Base-by-base conservation (phyloP, 139 green algal genomes). In the Chlorella sp. region DNA sequence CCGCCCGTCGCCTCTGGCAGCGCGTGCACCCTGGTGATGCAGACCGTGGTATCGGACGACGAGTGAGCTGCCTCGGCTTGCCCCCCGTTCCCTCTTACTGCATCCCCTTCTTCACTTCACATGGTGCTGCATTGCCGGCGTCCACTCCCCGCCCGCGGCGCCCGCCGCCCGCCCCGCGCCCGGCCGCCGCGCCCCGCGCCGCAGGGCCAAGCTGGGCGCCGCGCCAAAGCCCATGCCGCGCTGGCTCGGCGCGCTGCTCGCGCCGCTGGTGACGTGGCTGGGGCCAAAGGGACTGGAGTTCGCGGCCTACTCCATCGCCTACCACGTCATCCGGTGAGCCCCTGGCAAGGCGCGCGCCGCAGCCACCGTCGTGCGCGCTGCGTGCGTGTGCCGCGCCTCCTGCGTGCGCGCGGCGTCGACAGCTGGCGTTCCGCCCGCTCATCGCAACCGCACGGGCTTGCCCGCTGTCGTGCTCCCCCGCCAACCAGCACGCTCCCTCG, bases 231-330 rank as follows among this genome's bases (percentile, higher is more conserved):
- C 93, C 5, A 86, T 89, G 15, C 96, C 96, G 0, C 83, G 63
- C 38, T 95, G 86, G 89, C 60, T 97, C 23, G 94, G 94, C 29
- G 93, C 91, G 71, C 42, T 94, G 3, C 81, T 98, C 21, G 93
- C 94, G 0, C 91, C 86, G 81, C 14, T 98, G 27, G 79, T 97
- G 23, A 85, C 80, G 23, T 59, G 80, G 51, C 62, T 99, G 35
- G 93, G 93, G 2, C 95, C 95, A 5, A 95, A 95, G 74, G 96
- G 96, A 1, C 75, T 99, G 19, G 95, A 98, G 82, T 99, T 99
- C 88, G 96, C 84, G 2, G 79, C 84, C 27, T 99, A 99, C 83
- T 92, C 76, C 40, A 87, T 99, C 7, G 96, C 98, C 72, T 99
- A 99, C 74, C 96, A 99, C 84, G 94, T 91, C 81, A 42, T 76